Percentiles rank a stretch among this genome's conserved stretches.
phyloP scores from a whole-genome alignment of 805 yeast species.

The Maudiozyma pseudohumilis region DNA sequence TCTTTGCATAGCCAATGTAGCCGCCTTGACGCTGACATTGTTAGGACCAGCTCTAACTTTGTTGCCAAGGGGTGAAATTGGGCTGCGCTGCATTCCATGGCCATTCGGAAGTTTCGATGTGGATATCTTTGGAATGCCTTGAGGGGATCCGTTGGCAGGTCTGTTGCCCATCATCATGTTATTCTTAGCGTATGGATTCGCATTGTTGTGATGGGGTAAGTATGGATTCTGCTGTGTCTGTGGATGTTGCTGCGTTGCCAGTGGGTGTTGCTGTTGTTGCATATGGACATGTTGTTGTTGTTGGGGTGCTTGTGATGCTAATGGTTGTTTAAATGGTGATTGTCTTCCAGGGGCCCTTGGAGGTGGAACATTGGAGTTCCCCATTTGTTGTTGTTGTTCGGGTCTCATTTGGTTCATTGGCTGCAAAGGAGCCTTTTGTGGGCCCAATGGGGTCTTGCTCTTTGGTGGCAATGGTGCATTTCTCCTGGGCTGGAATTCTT shows the following conservation, averaged over 20 bases:
- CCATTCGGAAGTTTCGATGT: neutral
- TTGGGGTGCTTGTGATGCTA: constrained; percentile 6
- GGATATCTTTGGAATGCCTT: constrained; percentile 1
- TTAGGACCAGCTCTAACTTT: constrained; percentile 3
- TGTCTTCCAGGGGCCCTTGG: constrained; percentile 1
- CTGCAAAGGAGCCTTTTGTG: constrained; percentile 9
- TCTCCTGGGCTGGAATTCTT: constrained; percentile 9
- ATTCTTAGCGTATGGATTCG: constrained; percentile 16
- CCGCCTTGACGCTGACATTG: constrained; percentile 30
- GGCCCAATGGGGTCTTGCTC: constrained; percentile 11
- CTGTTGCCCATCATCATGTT: too few species aligned
- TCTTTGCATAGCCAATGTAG: constrained; percentile 27
- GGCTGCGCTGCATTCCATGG: constrained; percentile 11
- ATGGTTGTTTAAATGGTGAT: constrained; percentile 4
- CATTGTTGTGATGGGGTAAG: constrained; percentile 19
- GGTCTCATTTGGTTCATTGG: constrained; percentile 8
- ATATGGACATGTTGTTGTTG: constrained; percentile 8
- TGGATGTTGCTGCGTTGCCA: constrained; percentile 18
- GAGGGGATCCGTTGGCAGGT: too few species aligned
- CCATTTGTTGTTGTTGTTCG: constrained; percentile 1
- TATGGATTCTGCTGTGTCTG: constrained; percentile 9
- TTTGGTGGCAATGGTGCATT: constrained; percentile 25
- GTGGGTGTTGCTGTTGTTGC: constrained; percentile 16
- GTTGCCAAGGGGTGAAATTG: constrained; percentile 13
- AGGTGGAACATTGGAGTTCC: constrained; percentile 3